Percentiles rank a stretch among this genome's conserved stretches.
These are phyloP conservation scores for Carpinus viminea DNA, from an alignment of 306 rosid genomes.

Conservation along the genomic window DNA sequence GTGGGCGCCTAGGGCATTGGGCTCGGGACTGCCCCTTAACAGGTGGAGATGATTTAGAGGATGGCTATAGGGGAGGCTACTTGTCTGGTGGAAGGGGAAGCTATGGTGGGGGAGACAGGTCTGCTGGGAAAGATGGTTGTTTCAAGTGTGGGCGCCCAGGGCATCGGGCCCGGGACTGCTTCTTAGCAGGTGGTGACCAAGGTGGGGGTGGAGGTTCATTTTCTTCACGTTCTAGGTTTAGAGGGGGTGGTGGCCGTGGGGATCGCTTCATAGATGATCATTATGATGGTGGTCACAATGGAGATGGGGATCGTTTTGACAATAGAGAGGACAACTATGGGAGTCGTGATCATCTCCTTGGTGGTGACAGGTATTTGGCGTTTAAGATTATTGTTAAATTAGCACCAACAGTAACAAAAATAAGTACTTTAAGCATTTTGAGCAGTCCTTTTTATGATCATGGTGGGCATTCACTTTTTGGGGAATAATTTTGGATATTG, in stretches of 20 bases:
- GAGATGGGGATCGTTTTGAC: slow-evolving; percentile 77
- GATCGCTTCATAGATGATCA: slow-evolving; percentile 77
- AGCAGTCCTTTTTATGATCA: background rate
- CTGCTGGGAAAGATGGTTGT: slow-evolving; percentile 84
- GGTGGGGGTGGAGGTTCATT: slow-evolving; percentile 71
- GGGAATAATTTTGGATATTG: background rate
- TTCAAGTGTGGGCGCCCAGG: slow-evolving; percentile 96
- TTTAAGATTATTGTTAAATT: background rate
- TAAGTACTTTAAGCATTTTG: slow-evolving; percentile 10
- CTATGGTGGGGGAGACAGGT: slow-evolving; percentile 60
- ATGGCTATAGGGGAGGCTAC: slow-evolving; percentile 72
- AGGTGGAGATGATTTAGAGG: slow-evolving; percentile 63
- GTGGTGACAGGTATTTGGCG: slow-evolving; percentile 68
- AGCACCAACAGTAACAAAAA: background rate
- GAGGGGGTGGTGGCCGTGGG: slow-evolving; percentile 63
- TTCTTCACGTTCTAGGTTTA: slow-evolving; percentile 80
- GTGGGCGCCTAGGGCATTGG: slow-evolving; percentile 98
- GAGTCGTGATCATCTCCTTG: slow-evolving; percentile 64
- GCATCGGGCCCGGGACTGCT: slow-evolving; percentile 97
- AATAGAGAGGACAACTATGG: slow-evolving; percentile 80
- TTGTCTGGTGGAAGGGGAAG: slow-evolving; percentile 79
- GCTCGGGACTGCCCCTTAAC: slow-evolving; percentile 88
- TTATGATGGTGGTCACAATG: slow-evolving; percentile 80
- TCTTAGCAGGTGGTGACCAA: slow-evolving; percentile 67
- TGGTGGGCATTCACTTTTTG: background rate